Evolutionary conservation across 177 flowering plant species (phyloP).

Genomic region (Tripterygium wilfordii): DNA sequence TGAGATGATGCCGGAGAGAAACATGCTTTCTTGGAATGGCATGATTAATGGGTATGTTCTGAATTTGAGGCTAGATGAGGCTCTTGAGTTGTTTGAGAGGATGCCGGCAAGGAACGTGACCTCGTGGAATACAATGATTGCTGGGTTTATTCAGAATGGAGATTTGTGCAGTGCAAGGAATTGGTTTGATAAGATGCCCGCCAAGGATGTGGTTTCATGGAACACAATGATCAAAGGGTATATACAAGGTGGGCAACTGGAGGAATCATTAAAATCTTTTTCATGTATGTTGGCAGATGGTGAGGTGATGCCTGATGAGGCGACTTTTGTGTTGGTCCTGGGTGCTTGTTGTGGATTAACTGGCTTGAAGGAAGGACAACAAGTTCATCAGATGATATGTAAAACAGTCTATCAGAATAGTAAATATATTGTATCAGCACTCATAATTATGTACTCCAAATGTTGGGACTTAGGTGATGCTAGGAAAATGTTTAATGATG

Average conservation of each 20-base stretch:
- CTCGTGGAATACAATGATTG: neutral
- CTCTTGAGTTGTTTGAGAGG: neutral
- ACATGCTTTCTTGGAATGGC: neutral
- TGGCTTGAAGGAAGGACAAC: slow-evolving; percentile 31
- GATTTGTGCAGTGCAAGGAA: neutral
- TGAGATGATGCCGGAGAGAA: slow-evolving; percentile 24
- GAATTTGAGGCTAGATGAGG: neutral
- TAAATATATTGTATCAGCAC: slow-evolving; percentile 19
- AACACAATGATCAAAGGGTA: slow-evolving; percentile 32
- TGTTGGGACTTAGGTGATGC: slow-evolving; percentile 27
- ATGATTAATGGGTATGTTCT: neutral
- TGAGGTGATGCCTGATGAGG: slow-evolving; percentile 27
- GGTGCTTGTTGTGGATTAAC: slow-evolving; percentile 36
- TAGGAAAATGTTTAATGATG: slow-evolving; percentile 26
- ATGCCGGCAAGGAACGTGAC: neutral
- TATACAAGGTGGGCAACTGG: slow-evolving; percentile 22
- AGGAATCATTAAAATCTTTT: slow-evolving; percentile 31
- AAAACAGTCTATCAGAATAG: slow-evolving; percentile 18
- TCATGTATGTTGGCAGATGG: slow-evolving; percentile 13
- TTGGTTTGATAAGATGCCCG: neutral
- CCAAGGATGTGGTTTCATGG: slow-evolving; percentile 16
- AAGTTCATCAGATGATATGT: slow-evolving; percentile 33
- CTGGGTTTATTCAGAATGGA: slow-evolving; percentile 1
- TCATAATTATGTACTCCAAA: slow-evolving; percentile 33
- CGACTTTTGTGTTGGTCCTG: slow-evolving; percentile 29